These are phyloP conservation scores for Coniferiporia weirii DNA, from an alignment of 1,284 basidiomycete species.

Conservation along the genomic window DNA sequence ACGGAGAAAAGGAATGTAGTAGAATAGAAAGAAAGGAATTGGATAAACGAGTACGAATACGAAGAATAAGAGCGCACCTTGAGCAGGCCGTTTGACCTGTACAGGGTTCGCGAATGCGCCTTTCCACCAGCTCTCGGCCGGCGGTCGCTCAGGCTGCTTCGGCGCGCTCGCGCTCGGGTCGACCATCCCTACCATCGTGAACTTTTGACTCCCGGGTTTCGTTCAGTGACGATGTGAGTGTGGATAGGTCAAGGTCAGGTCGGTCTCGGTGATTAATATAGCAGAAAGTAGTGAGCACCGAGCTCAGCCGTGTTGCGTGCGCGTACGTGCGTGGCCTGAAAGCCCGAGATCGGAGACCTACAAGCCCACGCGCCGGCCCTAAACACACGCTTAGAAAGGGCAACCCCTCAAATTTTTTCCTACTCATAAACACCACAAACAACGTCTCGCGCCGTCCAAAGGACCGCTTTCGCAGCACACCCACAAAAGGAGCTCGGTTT, in stretches of 20 bases:
- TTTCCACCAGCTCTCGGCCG: slow-evolving; percentile 8
- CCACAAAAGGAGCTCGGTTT: slow-evolving; percentile 45
- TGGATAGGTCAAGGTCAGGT: not conserved
- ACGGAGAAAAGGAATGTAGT: too few relatives aligned
- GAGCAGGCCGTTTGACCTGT: slow-evolving; percentile 10
- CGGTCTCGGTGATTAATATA: too few relatives aligned
- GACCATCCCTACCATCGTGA: slow-evolving; percentile 11
- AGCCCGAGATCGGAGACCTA: too few relatives aligned
- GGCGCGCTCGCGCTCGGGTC: slow-evolving; percentile 10
- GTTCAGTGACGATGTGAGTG: not conserved
- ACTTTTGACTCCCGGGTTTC: not conserved
- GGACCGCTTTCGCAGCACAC: slow-evolving; percentile 82
- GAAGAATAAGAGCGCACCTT: slow-evolving; percentile 6
- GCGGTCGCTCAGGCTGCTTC: slow-evolving; percentile 10
- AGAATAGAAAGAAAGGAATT: too few relatives aligned
- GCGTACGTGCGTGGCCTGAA: too few relatives aligned
- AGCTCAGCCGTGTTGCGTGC: too few relatives aligned
- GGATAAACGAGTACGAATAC: not conserved
- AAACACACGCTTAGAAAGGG: slow-evolving; percentile 9
- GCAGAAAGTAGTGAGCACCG: too few relatives aligned
- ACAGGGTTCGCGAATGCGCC: slow-evolving; percentile 10
- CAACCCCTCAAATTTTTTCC: slow-evolving; percentile 26
- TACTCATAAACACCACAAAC: slow-evolving; percentile 6
- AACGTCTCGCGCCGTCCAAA: slow-evolving; percentile 50
- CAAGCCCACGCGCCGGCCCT: not conserved